Base-by-base conservation (phyloP, 2,329 filamentous ascomycete genomes). In the Scleromitrula shiraiana region DNA sequence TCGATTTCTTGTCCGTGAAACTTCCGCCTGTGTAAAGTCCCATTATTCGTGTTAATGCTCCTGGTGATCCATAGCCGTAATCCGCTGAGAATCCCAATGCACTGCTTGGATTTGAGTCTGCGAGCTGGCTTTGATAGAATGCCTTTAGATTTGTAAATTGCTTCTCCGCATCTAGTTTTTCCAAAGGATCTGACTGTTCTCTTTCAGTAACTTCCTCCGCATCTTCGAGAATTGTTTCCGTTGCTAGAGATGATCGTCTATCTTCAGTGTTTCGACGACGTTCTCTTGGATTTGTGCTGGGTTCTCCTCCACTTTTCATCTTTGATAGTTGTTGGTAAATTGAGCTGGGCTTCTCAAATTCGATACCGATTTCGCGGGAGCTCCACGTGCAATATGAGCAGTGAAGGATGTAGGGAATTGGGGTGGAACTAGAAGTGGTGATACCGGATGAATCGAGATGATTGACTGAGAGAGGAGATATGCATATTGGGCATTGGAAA, bases 371-470 rank as follows among this genome's bases (percentile, higher is more conserved):
- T 63, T 98, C 93, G 44, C 84, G 76, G 1, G 89, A 91, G 53
- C 80, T 88, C 93, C 93, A 98, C 65, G 86, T 82, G 70, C 93
- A 98, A 67, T 95, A 95, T 43, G 82, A 80, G 70, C 93, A 98
- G 30, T 83, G 79, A 35, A 98, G 74, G 27, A 91, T 81, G 67
- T 83, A 96, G 0, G 85, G 82, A 1, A 68, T 67, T 14, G 60
- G 56, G n/a, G 61, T 50, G 55, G 53, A 63, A 65, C 54, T 66
- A 63, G 42, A 65, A 56, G 53, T 58, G 39, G 57, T 47, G 8
- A 17, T 65, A 50, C 22, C 67, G 41, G 40, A 62, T 48, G 24
- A 63, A 66, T 89, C 84, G 51, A 90, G 68, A 17, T 82, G 80
- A 45, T 81, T 85, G 44, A 93, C 82, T 17, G 82, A 76, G 33